Conservation (phyloP, 495 filamentous ascomycete genomes). For the Lophiotrema nucula region DNA sequence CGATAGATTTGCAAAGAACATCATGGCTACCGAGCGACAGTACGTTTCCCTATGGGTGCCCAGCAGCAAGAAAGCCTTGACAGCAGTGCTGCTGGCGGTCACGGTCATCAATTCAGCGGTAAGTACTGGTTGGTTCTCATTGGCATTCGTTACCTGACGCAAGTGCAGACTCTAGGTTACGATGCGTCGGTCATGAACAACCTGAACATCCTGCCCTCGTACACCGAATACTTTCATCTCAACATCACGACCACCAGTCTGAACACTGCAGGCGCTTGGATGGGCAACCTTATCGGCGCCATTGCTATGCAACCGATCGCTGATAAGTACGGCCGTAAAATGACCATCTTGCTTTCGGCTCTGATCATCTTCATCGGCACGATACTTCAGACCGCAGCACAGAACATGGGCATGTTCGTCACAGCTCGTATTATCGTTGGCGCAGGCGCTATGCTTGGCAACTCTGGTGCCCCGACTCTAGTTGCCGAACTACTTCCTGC, state of each 20-base stretch:
- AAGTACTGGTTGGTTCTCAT: background rate
- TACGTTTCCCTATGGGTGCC: background rate
- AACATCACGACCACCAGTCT: conserved; percentile 46
- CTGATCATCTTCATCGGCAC: conserved; percentile 46
- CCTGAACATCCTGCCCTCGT: conserved; percentile 51
- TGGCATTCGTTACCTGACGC: too few relatives aligned
- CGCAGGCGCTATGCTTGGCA: conserved; percentile 43
- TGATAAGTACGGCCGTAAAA: conserved; percentile 48
- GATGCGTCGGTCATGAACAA: conserved; percentile 50
- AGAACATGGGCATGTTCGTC: conserved; percentile 12
- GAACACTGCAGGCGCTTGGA: conserved; percentile 50
- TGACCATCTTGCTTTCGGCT: conserved; percentile 16
- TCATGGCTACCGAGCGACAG: too few relatives aligned
- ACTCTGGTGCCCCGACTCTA: conserved; percentile 45
- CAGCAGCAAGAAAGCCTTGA: background rate
- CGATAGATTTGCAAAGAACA: too few relatives aligned
- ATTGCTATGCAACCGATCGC: conserved; percentile 41
- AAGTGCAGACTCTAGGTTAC: conserved; percentile 43
- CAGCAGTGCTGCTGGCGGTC: background rate
- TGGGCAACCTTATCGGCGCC: conserved; percentile 45
- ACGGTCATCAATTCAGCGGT: conserved; percentile 1
- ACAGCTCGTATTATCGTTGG: conserved; percentile 45
- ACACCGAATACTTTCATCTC: conserved; percentile 52
- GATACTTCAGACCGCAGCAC: conserved; percentile 35
- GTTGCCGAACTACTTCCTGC: conserved; percentile 37